A percentile compares a stretch with the other conserved stretches of the same genome.
Evolutionary conservation across 805 yeast species (phyloP).

Genomic region (Candida montana): DNA sequence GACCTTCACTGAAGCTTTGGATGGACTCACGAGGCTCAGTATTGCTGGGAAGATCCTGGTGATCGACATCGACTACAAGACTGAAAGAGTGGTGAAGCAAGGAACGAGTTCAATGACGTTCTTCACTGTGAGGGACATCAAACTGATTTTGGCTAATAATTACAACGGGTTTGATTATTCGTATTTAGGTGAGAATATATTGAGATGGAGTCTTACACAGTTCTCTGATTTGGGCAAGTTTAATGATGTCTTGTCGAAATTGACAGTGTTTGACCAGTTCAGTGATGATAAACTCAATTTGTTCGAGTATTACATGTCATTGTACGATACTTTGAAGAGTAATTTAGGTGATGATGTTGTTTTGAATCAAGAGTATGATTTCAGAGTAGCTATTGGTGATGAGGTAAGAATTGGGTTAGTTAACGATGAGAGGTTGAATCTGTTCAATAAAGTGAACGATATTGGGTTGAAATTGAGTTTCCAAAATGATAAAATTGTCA

Average conservation of each 20-base stretch:
- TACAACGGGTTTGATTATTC: constrained; percentile 19
- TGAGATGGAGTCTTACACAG: constrained; percentile 13
- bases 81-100: constrained; percentile 10
- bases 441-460: constrained; percentile 3
- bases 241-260: constrained; percentile 16
- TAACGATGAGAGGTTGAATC: constrained; percentile 15
- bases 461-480: constrained; percentile 8
- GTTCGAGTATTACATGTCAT: constrained; percentile 15
- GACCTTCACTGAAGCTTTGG: constrained; percentile 19
- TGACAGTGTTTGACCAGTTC: constrained; percentile 21
- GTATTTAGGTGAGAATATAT: constrained; percentile 15
- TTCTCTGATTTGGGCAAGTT: constrained; percentile 16
- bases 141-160: constrained; percentile 23
- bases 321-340: constrained; percentile 6
- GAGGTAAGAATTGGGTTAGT: constrained; percentile 10
- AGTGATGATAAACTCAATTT: constrained; percentile 18
- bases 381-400: constrained; percentile 11
- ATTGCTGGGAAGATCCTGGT: constrained; percentile 26
- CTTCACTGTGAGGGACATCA: constrained; percentile 10
- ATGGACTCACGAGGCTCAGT: constrained; percentile 16
- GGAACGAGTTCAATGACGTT: constrained; percentile 11
- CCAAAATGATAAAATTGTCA: neutral
- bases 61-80: constrained; percentile 23
- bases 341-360: constrained; percentile 3
- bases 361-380: constrained; percentile 17